Base-by-base conservation (phyloP, 1,284 basidiomycete genomes). In the Trametes pubescens region DNA sequence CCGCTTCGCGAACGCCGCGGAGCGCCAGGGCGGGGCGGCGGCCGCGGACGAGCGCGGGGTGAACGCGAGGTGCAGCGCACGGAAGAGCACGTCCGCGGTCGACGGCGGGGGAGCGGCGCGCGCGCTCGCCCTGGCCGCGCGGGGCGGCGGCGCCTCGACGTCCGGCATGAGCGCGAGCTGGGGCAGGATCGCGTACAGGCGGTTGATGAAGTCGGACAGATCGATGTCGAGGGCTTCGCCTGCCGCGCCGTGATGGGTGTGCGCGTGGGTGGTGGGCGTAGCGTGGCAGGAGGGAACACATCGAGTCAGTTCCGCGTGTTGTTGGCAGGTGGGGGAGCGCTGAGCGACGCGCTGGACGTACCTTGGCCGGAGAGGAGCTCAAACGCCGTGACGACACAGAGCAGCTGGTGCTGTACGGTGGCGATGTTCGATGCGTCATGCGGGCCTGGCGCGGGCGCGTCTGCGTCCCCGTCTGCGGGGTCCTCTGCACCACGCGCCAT, bases 191-290 rank as follows among this genome's bases (percentile, higher is more conserved):
- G 86, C 79, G 78, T 95, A 96, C 16, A 96, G 82, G 47, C 86
- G 84, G 59, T 87, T 86, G 73, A 96, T 85, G 75, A 99, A 96
- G 72, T 98, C 97, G 70, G 83, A 86, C 54, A 99, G 83, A 81
- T 99, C 98, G 73, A 99, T 93, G 73, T 97, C 96, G 70, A 99
- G 85, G 24, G 96, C 93, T 81, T 99, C 97, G 62, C 94, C 94
- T 96, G 68, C 22, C 11, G 9, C 6, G 22, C 32, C 21, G 43
- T 10, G 37, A 2, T 16, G 56, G 46, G 34, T 7, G 47, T 62
- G 38, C 48, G 43, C 24, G 47, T 44, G 60, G 47, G 22, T 29
- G 37, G 16, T 24, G 22, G 43, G 61, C 26, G 47, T 35, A 29
- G 38, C 48, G 43, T 34, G 26, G 38, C 34, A 47, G 52, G 44